Evolutionary conservation across 805 yeast genomes (phyloP), one percentile per base, ranked within the genome.

Genomic region (Schizosaccharomyces osmophilus): DNA sequence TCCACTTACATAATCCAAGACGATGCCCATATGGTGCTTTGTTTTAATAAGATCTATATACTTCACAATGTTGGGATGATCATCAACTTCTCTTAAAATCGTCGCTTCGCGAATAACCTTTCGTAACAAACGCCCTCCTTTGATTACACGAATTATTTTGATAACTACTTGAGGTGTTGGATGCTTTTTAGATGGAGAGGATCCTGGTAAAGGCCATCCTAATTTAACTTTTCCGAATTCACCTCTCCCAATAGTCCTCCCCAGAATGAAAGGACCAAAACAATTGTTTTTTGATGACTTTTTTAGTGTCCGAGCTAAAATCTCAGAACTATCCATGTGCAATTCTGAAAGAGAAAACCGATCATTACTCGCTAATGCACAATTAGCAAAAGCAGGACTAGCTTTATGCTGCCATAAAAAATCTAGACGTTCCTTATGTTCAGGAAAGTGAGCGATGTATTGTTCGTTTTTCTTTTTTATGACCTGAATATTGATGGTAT

Each of bases 191-290:
- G 15, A 17, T 15, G 39, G n/a, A 57, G 19, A 66, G 41, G 67
- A 66, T 22, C 87, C 88, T 67, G 82, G 89, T 70, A 85, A 86
- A 63, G 95, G 78, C 97, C 97, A 90, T 15, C 97, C 97, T 26
- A 93, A 76, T 70, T 90, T 93, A 63, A 93, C 98, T 72, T 93
- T 90, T 63, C 98, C 98, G 72, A 93, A 93, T 70, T 93, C 98
- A 59, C 98, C 98, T 73, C 93, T 96, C 42, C 98, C 98, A 15
- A 93, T 74, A 0, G 98, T 90, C 15, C 95, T 83, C 2, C 97
- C 98, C 6, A 93, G 77, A 26, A 86, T 80, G 68, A 89, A 93
- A 15, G 86, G 82, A 31, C 98, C 98, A 70, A 93, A 89, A n/a
- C 26, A 19, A 45, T 45, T 19, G 24, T 45, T 45, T 45, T 45